Percentiles rank a stretch among this genome's conserved stretches.
Conservation (phyloP, 2,329 filamentous ascomycete species). For the Didymella keratinophila region DNA sequence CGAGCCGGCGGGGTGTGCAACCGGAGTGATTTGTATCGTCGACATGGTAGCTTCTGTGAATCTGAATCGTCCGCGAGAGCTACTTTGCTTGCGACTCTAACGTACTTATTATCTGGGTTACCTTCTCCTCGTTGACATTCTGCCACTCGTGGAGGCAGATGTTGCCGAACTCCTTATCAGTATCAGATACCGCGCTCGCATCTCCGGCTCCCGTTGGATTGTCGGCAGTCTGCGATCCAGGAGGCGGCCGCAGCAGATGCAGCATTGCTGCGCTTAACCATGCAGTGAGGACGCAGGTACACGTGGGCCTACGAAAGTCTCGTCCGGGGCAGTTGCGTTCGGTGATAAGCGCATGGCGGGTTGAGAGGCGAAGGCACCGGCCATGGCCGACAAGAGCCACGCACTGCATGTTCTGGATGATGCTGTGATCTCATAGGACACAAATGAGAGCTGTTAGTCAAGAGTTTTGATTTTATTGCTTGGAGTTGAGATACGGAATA, state of each 20-base stretch:
- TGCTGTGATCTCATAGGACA: conserved; percentile 2
- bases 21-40: conserved; percentile 22
- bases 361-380: conserved; percentile 3
- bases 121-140: not conserved
- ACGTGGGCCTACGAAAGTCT: not conserved
- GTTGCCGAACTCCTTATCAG: conserved; percentile 22
- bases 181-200: conserved; percentile 4
- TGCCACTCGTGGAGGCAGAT: conserved; percentile 2
- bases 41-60: conserved; percentile 6
- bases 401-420: not conserved
- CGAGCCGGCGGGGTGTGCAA: conserved; percentile 12
- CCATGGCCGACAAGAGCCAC: conserved; percentile 3
- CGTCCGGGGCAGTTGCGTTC: not conserved
- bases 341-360: not conserved
- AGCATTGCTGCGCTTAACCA: not conserved
- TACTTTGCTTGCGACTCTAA: not conserved
- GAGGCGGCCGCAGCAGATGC: conserved; percentile 3
- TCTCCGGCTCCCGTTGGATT: conserved; percentile 2
- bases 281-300: not conserved
- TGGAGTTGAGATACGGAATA: conserved; percentile 3
- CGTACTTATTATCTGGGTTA: conserved; percentile 7
- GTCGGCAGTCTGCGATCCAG: conserved; percentile 12
- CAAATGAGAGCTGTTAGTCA: conserved; percentile 8
- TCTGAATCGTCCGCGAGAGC: not conserved
- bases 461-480: not conserved